Conservation (phyloP, 352 stramenopile genomes). For the Phytophthora quininea region DNA sequence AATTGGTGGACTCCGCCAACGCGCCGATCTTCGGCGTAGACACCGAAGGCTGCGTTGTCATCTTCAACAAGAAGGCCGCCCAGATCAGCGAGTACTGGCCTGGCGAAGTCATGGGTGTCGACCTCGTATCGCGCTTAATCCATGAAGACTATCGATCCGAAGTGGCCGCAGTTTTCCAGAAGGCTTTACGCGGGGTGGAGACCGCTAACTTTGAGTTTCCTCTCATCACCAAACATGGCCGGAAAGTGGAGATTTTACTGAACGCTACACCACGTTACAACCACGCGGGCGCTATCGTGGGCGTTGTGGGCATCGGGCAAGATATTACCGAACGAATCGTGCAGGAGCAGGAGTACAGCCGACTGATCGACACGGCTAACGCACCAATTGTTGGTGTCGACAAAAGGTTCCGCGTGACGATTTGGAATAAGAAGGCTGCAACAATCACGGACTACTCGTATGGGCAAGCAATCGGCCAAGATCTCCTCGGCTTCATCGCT, state of each 20-base stretch:
- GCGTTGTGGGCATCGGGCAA: constrained; percentile 82
- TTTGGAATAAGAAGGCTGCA: constrained; percentile 94
- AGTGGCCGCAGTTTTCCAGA: constrained; percentile 73
- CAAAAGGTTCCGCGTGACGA: constrained; percentile 77
- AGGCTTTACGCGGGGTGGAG: constrained; percentile 66
- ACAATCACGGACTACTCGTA: constrained; percentile 89
- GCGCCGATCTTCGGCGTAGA: constrained; percentile 83
- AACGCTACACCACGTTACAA: constrained; percentile 79
- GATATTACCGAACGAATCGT: constrained; percentile 84
- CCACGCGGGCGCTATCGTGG: constrained; percentile 61
- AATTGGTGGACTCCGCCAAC: constrained; percentile 78
- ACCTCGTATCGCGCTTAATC: constrained; percentile 85
- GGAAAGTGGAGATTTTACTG: constrained; percentile 77
- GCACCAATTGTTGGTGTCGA: constrained; percentile 87
- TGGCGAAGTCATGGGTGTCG: constrained; percentile 85
- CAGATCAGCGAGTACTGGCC: constrained; percentile 89
- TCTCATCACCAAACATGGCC: constrained; percentile 79
- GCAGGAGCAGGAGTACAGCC: constrained; percentile 83
- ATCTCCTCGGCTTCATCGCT: constrained; percentile 75
- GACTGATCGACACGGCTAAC: constrained; percentile 84
- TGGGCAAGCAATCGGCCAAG: constrained; percentile 84
- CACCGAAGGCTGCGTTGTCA: constrained; percentile 56
- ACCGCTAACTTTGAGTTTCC: constrained; percentile 85
- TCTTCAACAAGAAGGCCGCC: constrained; percentile 93
- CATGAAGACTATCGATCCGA: constrained; percentile 66